Evolutionary conservation across 768 basidiomycete species (phyloP).

Genomic region (Suillus luteus): DNA sequence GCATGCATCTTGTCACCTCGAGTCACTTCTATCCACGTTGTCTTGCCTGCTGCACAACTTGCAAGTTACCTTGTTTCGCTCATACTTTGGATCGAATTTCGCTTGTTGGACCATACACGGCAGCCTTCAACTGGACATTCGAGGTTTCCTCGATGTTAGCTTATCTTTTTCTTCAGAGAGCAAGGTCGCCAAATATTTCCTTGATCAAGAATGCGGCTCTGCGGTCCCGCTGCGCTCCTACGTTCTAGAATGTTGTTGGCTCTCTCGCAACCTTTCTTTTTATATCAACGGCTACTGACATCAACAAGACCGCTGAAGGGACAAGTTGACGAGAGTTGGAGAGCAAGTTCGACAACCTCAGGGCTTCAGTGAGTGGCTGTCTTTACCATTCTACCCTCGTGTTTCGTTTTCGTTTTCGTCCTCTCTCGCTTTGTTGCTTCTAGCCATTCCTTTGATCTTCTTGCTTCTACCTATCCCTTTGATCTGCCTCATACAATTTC

Average conservation of each 20-base stretch:
- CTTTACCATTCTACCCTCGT: not conserved
- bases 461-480: not conserved
- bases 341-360: not conserved
- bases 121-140: conserved; percentile 32
- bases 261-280: not conserved
- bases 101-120: conserved; percentile 33
- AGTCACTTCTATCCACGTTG: conserved; percentile 27
- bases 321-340: not conserved
- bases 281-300: not conserved
- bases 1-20: conserved; percentile 33
- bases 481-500: not conserved
- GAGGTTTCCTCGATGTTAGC: conserved; percentile 31
- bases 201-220: not conserved
- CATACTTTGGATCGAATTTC: conserved; percentile 26
- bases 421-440: too few relatives aligned
- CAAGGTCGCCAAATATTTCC: not conserved
- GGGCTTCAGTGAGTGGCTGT: not conserved
- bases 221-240: not conserved
- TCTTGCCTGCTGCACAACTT: conserved; percentile 18
- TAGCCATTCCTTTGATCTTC: not conserved
- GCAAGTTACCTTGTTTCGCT: conserved; percentile 30
- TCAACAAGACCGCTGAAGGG: not conserved
- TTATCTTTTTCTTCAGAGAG: conserved; percentile 21
- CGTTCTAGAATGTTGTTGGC: not conserved
- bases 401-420: not conserved